A percentile compares a stretch with the other conserved stretches of the same genome.
Conservation (phyloP, 176 grass and related monocot genomes). For the Carex kokanica region DNA sequence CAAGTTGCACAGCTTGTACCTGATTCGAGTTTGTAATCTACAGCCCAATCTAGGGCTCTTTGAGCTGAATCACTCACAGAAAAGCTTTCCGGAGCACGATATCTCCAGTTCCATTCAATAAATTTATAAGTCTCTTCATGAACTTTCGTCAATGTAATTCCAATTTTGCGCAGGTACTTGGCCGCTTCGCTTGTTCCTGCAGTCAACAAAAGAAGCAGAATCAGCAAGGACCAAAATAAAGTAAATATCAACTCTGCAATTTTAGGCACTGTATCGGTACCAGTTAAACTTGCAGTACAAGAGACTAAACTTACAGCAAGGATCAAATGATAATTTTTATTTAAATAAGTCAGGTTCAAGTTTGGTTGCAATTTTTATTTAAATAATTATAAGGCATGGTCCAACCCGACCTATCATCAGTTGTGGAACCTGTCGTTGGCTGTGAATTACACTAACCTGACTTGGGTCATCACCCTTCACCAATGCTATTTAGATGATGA, state of each 20-base stretch:
- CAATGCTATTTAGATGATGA: not conserved
- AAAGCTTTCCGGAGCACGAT: slow-evolving; percentile 49
- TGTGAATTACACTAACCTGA: not conserved
- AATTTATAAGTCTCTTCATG: slow-evolving; percentile 57
- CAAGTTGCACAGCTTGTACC: slow-evolving; percentile 34
- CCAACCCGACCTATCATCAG: not conserved
- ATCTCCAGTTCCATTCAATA: slow-evolving; percentile 79
- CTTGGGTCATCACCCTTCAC: not conserved
- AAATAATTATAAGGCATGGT: not conserved
- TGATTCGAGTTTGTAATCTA: slow-evolving; percentile 73
- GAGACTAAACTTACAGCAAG: slow-evolving; percentile 16
- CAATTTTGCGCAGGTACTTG: slow-evolving; percentile 80
- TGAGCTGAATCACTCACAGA: slow-evolving; percentile 75
- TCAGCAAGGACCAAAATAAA: not conserved
- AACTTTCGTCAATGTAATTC: slow-evolving; percentile 66
- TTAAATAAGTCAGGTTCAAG: not conserved
- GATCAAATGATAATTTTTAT: not conserved
- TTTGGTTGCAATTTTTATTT: not conserved
- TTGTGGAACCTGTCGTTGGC: not conserved
- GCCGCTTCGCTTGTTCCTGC: slow-evolving; percentile 74
- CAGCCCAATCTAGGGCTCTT: slow-evolving; percentile 70
- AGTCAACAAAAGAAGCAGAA: slow-evolving; percentile 23
- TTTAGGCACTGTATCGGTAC: not conserved
- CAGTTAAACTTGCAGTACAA: slow-evolving; percentile 14
- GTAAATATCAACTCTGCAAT: not conserved